Percentiles rank a stretch among this genome's conserved stretches.
These are phyloP conservation scores for Penicillium thymicola DNA, from an alignment of 2,329 filamentous ascomycete species.

Conservation along the genomic window DNA sequence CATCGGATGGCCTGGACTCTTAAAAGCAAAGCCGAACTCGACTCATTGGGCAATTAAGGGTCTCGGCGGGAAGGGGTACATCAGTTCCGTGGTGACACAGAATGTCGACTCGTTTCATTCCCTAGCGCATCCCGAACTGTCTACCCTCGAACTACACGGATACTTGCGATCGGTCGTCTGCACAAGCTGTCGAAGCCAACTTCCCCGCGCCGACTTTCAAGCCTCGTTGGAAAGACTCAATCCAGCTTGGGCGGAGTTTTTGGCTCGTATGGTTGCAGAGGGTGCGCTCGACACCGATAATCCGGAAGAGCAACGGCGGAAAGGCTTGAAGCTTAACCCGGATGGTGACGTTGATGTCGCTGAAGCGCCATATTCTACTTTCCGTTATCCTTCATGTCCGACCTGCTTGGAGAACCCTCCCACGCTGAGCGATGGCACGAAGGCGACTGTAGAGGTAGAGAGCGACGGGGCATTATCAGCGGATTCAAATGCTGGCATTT, in stretches of 20 bases:
- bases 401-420: slow-evolving; percentile 68
- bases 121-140: slow-evolving; percentile 67
- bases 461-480: slow-evolving; percentile 73
- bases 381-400: slow-evolving; percentile 87
- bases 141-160: slow-evolving; percentile 84
- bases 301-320: slow-evolving; percentile 62
- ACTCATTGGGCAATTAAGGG: slow-evolving; percentile 74
- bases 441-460: slow-evolving; percentile 65
- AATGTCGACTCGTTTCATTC: slow-evolving; percentile 96
- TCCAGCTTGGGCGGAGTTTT: slow-evolving; percentile 76
- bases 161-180: slow-evolving; percentile 81
- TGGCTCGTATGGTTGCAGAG: slow-evolving; percentile 66
- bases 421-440: slow-evolving; percentile 52
- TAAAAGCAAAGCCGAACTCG: slow-evolving; percentile 73
- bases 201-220: slow-evolving; percentile 73
- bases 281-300: slow-evolving; percentile 78
- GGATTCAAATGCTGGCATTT: slow-evolving; percentile 67
- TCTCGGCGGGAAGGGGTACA: slow-evolving; percentile 67
- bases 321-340: slow-evolving; percentile 79
- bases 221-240: slow-evolving; percentile 72
- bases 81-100: slow-evolving; percentile 81
- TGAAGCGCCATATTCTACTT: slow-evolving; percentile 80
- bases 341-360: slow-evolving; percentile 93
- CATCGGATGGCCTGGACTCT: slow-evolving; percentile 81
- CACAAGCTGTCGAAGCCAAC: slow-evolving; percentile 69